A percentile compares a stretch with the other conserved stretches of the same genome.
phyloP scores from a whole-genome alignment of 2,329 filamentous ascomycete species.

The Simplicillium sp. region DNA sequence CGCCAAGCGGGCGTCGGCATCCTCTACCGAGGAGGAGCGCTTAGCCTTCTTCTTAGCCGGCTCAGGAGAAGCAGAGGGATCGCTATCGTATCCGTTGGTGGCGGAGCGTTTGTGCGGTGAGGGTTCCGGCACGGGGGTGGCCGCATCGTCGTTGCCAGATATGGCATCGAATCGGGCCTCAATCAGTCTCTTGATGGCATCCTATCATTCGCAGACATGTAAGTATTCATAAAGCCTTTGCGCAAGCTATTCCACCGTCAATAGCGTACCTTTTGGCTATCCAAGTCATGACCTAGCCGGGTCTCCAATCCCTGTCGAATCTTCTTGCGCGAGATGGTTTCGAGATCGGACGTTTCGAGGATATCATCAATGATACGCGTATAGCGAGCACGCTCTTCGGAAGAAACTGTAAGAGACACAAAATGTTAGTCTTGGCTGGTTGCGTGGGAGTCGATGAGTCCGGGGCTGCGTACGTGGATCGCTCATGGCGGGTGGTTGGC shows the following conservation, averaged over 20 bases:
- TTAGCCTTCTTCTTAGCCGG: conserved; percentile 59
- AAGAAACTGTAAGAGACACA: conserved; percentile 27
- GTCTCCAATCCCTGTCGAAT: conserved; percentile 47
- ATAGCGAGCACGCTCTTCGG: conserved; percentile 41
- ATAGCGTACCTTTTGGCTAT: conserved; percentile 43
- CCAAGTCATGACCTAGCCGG: conserved; percentile 46
- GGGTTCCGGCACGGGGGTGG: conserved; percentile 25
- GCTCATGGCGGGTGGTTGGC: conserved; percentile 11
- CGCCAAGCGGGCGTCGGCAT: conserved; percentile 80
- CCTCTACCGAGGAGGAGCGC: conserved; percentile 47
- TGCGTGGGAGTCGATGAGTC: not conserved
- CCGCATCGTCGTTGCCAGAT: conserved; percentile 41
- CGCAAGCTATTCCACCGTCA: not conserved
- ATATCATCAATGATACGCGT: conserved; percentile 52
- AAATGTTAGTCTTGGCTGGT: conserved; percentile 1
- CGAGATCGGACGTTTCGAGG: conserved; percentile 46
- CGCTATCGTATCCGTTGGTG: conserved; percentile 30
- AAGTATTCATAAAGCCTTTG: no score
- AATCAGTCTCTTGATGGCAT: conserved; percentile 62
- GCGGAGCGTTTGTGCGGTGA: conserved; percentile 23
- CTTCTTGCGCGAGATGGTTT: conserved; percentile 55
- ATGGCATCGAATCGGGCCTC: conserved; percentile 66
- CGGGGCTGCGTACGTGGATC: conserved; percentile 10
- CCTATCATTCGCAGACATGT: conserved; percentile 27
- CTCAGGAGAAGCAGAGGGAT: conserved; percentile 34